phyloP scores from a whole-genome alignment of 768 basidiomycete species.

The Mycena rebaudengoi region DNA sequence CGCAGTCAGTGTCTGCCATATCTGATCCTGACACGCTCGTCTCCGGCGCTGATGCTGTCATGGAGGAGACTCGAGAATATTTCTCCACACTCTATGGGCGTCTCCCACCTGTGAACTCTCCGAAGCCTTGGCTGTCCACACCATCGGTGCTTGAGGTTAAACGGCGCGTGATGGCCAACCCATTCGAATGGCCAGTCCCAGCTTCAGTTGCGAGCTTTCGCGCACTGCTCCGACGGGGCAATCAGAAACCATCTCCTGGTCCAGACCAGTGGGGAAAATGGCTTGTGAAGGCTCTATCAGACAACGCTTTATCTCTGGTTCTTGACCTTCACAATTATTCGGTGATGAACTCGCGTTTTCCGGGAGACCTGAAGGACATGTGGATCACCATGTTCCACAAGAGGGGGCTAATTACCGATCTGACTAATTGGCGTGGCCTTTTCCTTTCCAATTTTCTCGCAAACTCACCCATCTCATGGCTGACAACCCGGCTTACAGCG shows the following conservation, averaged over 20 bases:
- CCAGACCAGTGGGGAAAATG: constrained; percentile 48
- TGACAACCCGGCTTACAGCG: constrained; percentile 29
- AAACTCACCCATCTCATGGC: constrained; percentile 23
- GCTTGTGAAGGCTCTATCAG: constrained; percentile 35
- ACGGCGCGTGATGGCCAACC: constrained; percentile 16
- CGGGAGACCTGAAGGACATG: constrained; percentile 34
- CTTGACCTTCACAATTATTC: constrained; percentile 38
- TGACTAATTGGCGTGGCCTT: constrained; percentile 18
- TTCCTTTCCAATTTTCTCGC: constrained; percentile 38
- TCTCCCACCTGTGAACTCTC: not conserved
- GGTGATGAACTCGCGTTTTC: constrained; percentile 32
- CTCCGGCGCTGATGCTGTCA: not conserved
- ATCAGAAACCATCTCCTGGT: constrained; percentile 37
- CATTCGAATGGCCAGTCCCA: constrained; percentile 34
- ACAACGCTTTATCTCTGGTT: constrained; percentile 29
- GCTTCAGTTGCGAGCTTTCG: constrained; percentile 26
- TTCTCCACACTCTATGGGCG: constrained; percentile 2
- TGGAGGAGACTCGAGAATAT: constrained; percentile 9
- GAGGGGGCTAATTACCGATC: not conserved
- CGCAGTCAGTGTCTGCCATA: not conserved
- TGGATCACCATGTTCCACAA: constrained; percentile 40
- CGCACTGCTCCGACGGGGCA: constrained; percentile 34
- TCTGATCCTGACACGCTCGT: not conserved
- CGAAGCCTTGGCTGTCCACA: constrained; percentile 2
- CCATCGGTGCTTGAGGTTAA: constrained; percentile 20